Evolutionary conservation across 2,329 filamentous ascomycete species (phyloP), one percentile per base, ranked within the genome.

Genomic region (Botrytis pseudocinerea): DNA sequence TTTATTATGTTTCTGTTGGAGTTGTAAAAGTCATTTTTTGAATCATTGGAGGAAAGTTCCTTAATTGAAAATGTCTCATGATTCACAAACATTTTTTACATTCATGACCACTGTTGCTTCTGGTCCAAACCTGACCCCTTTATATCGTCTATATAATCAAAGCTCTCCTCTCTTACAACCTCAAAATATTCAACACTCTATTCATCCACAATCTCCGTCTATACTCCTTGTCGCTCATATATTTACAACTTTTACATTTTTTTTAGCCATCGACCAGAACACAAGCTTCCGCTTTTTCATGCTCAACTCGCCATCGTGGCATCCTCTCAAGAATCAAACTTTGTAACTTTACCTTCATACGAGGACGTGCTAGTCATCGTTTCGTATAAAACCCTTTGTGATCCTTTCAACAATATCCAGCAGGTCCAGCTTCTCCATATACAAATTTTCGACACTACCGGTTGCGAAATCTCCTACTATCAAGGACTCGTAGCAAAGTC

Each of bases 381-480:
- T 44, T 76, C 73, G 9, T 73, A 75, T 71, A 60, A 59, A 57
- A 74, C 69, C 4, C 75, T 78, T 18, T 65, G 63, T 59, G 72
- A 75, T 60, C 74, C 76, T 28, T 61, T 72, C 18, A 44, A 71
- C 57, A 32, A 35, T 40, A 62, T 77, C 14, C 71, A 76, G 57
- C 59, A 72, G 25, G 73, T 78, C n/a, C 63, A 54, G 6, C 75
- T 76, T 64, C 64, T 62, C 18, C 75, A 75, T 14, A 71, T 79
- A 25, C 62, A 73, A 14, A 71, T 78, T 42, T 77, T 75, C 71
- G 69, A 77, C 57, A 10, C 65, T 18, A 60, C 44, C 25, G 75
- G 73, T 5, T 46, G 71, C 2, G 63, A 71, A 32, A 69, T 79
- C 51, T 72, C 46, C 16, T 76, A 77, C 63, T 70, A 75, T 48